These are phyloP conservation scores for Cladophialophora carrionii DNA, from an alignment of 2,329 filamentous ascomycete species.

Conservation along the genomic window DNA sequence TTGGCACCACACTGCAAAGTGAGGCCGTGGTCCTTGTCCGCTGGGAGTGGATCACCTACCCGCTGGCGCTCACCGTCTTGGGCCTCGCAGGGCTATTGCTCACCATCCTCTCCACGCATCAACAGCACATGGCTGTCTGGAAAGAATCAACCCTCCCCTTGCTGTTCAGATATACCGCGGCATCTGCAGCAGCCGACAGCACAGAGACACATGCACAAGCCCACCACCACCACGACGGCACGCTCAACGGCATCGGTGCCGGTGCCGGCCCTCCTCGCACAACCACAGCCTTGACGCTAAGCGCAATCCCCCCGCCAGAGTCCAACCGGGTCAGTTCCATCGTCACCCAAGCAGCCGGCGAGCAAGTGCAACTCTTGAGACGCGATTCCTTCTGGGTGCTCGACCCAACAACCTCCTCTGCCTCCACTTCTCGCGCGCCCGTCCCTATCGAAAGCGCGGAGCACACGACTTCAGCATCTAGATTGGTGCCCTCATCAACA, in stretches of 20 bases:
- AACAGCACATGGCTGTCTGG: slow-evolving; percentile 24
- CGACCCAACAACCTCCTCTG: background rate
- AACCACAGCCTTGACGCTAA: slow-evolving; percentile 9
- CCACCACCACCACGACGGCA: background rate
- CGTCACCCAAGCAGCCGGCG: slow-evolving; percentile 13
- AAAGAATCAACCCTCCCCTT: slow-evolving; percentile 26
- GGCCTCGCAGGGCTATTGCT: slow-evolving; percentile 13
- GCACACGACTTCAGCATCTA: background rate
- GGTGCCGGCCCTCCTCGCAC: background rate
- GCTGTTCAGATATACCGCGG: slow-evolving; percentile 15
- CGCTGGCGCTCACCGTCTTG: slow-evolving; percentile 18
- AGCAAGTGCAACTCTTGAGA: slow-evolving; percentile 18
- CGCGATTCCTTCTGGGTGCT: slow-evolving; percentile 19
- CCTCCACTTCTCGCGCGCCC: background rate
- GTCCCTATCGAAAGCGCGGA: background rate
- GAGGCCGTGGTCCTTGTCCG: slow-evolving; percentile 19
- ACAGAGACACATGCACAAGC: background rate
- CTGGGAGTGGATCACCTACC: slow-evolving; percentile 25
- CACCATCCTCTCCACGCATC: slow-evolving; percentile 22
- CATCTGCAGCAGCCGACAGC: background rate
- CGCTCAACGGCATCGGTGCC: background rate
- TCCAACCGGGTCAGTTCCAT: slow-evolving; percentile 20
- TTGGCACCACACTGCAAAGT: slow-evolving; percentile 15
- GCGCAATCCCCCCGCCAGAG: slow-evolving; percentile 3
- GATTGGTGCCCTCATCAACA: background rate